phyloP scores from a whole-genome alignment of 2,329 filamentous ascomycete species.

The Volutella citrinella region DNA sequence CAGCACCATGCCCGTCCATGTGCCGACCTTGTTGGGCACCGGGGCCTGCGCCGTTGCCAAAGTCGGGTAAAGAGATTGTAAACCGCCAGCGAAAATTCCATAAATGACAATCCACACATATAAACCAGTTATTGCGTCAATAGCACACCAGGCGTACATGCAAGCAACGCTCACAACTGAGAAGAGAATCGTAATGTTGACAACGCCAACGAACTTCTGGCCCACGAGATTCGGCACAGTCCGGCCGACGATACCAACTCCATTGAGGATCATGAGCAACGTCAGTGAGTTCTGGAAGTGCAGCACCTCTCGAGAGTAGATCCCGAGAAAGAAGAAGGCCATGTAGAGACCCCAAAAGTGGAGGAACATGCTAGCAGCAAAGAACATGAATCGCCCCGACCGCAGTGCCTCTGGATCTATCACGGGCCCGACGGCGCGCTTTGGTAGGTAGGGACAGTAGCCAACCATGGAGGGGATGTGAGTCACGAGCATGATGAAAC shows the following conservation, averaged over 20 bases:
- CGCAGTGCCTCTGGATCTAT: slow-evolving; percentile 43
- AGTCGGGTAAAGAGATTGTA: slow-evolving; percentile 50
- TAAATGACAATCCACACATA: slow-evolving; percentile 37
- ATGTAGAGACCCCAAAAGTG: slow-evolving; percentile 37
- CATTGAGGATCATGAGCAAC: slow-evolving; percentile 47
- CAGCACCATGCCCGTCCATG: slow-evolving; percentile 35
- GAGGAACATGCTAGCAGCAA: slow-evolving; percentile 31
- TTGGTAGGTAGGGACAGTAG: slow-evolving; percentile 39
- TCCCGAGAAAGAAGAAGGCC: slow-evolving; percentile 48
- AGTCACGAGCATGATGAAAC: slow-evolving; percentile 42
- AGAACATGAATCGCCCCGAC: slow-evolving; percentile 36
- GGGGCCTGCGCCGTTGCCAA: slow-evolving; percentile 41
- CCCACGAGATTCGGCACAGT: slow-evolving; percentile 46
- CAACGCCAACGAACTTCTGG: slow-evolving; percentile 45
- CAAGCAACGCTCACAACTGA: slow-evolving; percentile 19
- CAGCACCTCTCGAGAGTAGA: slow-evolving; percentile 40
- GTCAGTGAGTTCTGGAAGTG: slow-evolving; percentile 19
- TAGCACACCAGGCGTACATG: slow-evolving; percentile 29
- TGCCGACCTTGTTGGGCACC: slow-evolving; percentile 29
- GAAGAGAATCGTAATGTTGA: slow-evolving; percentile 48
- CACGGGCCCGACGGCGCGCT: slow-evolving; percentile 35
- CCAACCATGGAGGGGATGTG: slow-evolving; percentile 35
- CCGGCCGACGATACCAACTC: slow-evolving; percentile 47
- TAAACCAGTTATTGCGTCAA: slow-evolving; percentile 20
- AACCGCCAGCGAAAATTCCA: slow-evolving; percentile 47